Percentiles rank a stretch among this genome's conserved stretches.
phyloP scores from a whole-genome alignment of 2,329 filamentous ascomycete genomes.

The Emergomyces africanus region DNA sequence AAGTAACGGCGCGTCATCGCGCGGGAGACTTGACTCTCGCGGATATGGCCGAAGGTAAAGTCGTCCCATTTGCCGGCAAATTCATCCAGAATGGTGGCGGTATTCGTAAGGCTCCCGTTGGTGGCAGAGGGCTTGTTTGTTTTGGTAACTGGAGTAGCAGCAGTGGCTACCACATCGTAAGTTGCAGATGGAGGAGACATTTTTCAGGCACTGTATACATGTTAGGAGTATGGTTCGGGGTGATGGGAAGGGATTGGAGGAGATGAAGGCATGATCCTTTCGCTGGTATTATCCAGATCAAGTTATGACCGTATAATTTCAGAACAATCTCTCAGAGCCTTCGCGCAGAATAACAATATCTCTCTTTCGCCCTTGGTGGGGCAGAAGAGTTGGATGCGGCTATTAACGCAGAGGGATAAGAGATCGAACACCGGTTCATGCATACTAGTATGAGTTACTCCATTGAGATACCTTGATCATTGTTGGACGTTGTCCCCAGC shows the following conservation, averaged over 20 bases:
- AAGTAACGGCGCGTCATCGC: constrained; percentile 95
- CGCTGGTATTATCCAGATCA: constrained; percentile 99
- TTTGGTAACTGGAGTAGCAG: constrained; percentile 25
- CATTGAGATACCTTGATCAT: constrained; percentile 38
- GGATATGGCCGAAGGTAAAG: constrained; percentile 76
- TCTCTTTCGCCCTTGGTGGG: neutral
- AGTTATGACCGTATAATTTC: constrained; percentile 86
- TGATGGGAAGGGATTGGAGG: constrained; percentile 27
- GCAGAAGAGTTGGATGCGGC: constrained; percentile 14
- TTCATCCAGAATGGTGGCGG: constrained; percentile 46
- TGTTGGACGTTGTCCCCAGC: constrained; percentile 24
- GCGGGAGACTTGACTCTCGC: constrained; percentile 82
- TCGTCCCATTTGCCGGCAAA: constrained; percentile 66
- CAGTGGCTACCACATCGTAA: constrained; percentile 37
- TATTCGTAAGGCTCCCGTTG: constrained; percentile 26
- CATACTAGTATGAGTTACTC: constrained; percentile 33
- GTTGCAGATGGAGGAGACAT: constrained; percentile 73
- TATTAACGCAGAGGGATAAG: constrained; percentile 15
- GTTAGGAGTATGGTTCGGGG: constrained; percentile 19
- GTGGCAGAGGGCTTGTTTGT: constrained; percentile 25
- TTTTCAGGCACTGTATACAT: constrained; percentile 25
- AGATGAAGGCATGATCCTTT: constrained; percentile 87
- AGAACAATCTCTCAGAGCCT: constrained; percentile 26
- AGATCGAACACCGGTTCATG: constrained; percentile 54
- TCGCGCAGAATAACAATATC: neutral